Conservation (phyloP, 192 early-diverging fungal species). For the Linnemannia schmuckeri region DNA sequence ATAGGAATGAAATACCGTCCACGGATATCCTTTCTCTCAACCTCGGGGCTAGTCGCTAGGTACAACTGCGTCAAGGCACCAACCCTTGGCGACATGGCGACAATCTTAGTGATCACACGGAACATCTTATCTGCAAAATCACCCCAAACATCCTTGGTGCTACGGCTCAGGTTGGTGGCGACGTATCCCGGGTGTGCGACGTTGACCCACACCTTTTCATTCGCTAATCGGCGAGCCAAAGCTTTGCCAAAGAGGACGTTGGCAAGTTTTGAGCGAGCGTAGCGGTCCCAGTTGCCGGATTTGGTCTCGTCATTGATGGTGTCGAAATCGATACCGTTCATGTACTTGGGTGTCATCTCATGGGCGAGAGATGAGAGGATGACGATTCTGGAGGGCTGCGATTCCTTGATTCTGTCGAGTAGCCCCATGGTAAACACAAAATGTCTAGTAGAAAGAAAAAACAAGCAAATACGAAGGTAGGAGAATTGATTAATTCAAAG, state of each 20-base stretch:
- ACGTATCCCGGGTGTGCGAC: slow-evolving; percentile 47
- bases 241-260: slow-evolving; percentile 62
- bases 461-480: neutral
- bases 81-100: slow-evolving; percentile 31
- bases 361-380: slow-evolving; percentile 49
- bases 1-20: slow-evolving; percentile 32
- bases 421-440: slow-evolving; percentile 30
- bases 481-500: neutral
- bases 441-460: neutral
- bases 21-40: slow-evolving; percentile 58
- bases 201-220: slow-evolving; percentile 21
- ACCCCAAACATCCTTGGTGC: neutral
- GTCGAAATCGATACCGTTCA: slow-evolving; percentile 55
- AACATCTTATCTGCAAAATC: neutral
- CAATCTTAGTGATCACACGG: neutral
- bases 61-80: slow-evolving; percentile 64
- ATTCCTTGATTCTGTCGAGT: slow-evolving; percentile 20
- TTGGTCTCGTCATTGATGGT: slow-evolving; percentile 47
- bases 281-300: slow-evolving; percentile 29
- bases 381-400: slow-evolving; percentile 44
- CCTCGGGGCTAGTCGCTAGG: slow-evolving; percentile 63
- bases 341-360: neutral
- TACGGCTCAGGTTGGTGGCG: slow-evolving; percentile 54
- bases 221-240: slow-evolving; percentile 45
- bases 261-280: slow-evolving; percentile 64